A percentile compares a stretch with the other conserved stretches of the same genome.
Evolutionary conservation across 768 basidiomycete genomes (phyloP).

Genomic region (Boletus huronensis): DNA sequence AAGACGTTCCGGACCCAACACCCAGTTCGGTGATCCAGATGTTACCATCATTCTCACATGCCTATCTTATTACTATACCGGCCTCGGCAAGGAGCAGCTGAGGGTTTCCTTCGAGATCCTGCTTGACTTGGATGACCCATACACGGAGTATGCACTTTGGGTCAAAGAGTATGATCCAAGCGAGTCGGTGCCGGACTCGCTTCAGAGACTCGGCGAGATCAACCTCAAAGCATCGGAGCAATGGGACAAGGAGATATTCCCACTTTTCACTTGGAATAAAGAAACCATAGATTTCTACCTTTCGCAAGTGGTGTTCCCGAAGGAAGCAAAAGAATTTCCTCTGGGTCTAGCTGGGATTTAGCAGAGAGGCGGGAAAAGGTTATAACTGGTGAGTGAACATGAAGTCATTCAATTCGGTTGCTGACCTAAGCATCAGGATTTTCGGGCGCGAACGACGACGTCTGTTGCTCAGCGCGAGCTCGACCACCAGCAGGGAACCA

Average conservation of each 20-base stretch:
- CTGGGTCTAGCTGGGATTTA: slow-evolving; percentile 35
- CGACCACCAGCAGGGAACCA: slow-evolving; percentile 33
- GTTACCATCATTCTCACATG: too few species aligned
- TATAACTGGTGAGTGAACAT: slow-evolving; percentile 8
- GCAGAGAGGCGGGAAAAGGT: slow-evolving; percentile 18
- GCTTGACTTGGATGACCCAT: too few species aligned
- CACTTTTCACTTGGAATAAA: slow-evolving; percentile 1
- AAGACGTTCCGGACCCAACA: too few species aligned
- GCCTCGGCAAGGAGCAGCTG: too few species aligned
- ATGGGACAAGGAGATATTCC: not conserved
- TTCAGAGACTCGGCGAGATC: not conserved
- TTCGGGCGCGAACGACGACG: slow-evolving; percentile 37
- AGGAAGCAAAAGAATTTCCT: slow-evolving; percentile 31
- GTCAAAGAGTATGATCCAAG: too few species aligned
- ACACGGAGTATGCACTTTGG: too few species aligned
- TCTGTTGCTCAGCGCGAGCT: slow-evolving; percentile 30
- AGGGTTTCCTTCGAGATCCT: too few species aligned
- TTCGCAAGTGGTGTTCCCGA: slow-evolving; percentile 33
- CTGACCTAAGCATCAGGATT: slow-evolving; percentile 24
- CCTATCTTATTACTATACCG: too few species aligned
- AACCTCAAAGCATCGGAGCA: slow-evolving; percentile 8
- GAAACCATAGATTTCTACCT: slow-evolving; percentile 14
- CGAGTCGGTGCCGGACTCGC: too few species aligned
- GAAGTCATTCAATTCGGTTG: not conserved
- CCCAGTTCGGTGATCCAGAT: too few species aligned